Conservation (phyloP, 306 rosid species). For the Chamaecrista fasciculata region DNA sequence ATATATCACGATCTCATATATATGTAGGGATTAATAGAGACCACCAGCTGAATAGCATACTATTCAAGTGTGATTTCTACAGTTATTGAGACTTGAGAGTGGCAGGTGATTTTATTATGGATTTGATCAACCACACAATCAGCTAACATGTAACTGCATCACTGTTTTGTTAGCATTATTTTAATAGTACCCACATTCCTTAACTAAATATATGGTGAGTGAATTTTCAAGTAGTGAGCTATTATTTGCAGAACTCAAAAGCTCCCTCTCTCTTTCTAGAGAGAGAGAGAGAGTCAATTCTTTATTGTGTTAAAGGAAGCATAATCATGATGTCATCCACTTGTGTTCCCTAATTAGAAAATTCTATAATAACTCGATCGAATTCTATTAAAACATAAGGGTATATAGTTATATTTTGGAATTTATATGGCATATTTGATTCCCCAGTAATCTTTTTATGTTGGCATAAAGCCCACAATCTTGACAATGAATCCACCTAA, state of each 20-base stretch:
- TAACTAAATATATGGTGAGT: too few relatives aligned
- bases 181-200: too few relatives aligned
- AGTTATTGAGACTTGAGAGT: neutral
- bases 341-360: neutral
- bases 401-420: neutral
- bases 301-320: conserved; percentile 23
- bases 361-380: neutral
- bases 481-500: conserved; percentile 21
- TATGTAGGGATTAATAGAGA: neutral
- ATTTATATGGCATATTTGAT: neutral
- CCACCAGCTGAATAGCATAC: neutral
- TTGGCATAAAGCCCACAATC: conserved; percentile 27
- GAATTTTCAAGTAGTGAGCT: neutral
- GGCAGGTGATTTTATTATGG: neutral
- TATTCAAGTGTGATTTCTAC: too few relatives aligned
- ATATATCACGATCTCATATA: neutral
- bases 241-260: neutral
- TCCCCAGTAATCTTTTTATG: neutral
- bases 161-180: neutral
- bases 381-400: too few relatives aligned
- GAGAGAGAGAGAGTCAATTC: neutral
- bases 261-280: neutral
- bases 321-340: conserved; percentile 41
- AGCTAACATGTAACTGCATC: conserved; percentile 20
- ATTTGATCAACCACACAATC: conserved; percentile 19